phyloP scores from a whole-genome alignment of 2,329 filamentous ascomycete species.

The Colletotrichum orbiculare region DNA sequence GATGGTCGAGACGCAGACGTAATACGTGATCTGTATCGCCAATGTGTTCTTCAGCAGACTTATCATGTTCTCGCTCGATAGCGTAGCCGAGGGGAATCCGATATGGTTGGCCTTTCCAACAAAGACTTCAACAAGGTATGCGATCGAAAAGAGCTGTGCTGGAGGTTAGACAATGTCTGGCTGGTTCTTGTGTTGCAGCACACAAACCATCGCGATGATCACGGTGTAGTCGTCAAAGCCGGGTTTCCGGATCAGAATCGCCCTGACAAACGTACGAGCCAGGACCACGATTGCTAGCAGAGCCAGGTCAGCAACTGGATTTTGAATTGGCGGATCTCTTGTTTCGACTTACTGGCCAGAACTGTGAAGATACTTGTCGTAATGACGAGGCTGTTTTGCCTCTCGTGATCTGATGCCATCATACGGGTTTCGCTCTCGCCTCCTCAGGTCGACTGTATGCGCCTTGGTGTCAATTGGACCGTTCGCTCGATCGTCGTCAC shows the following conservation, averaged over 20 bases:
- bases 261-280: constrained; percentile 34
- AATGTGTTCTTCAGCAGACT: constrained; percentile 44
- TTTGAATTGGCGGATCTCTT: background rate
- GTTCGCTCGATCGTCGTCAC: too few relatives aligned
- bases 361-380: constrained; percentile 35
- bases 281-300: constrained; percentile 35
- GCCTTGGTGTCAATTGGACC: too few relatives aligned
- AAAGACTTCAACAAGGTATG: constrained; percentile 39
- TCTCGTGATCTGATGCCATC: constrained; percentile 38
- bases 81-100: constrained; percentile 36
- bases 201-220: constrained; percentile 34
- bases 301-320: background rate
- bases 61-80: constrained; percentile 38
- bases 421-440: background rate
- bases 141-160: constrained; percentile 21
- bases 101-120: constrained; percentile 38
- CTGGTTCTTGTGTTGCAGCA: background rate
- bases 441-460: background rate
- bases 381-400: constrained; percentile 39
- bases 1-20: constrained; percentile 50
- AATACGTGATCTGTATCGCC: constrained; percentile 55
- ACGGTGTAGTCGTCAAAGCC: constrained; percentile 40
- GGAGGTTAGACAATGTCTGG: background rate
- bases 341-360: constrained; percentile 33
- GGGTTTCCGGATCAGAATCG: constrained; percentile 37